phyloP scores from a whole-genome alignment of 495 filamentous ascomycete genomes.

The Saxispiralis lemnorum region DNA sequence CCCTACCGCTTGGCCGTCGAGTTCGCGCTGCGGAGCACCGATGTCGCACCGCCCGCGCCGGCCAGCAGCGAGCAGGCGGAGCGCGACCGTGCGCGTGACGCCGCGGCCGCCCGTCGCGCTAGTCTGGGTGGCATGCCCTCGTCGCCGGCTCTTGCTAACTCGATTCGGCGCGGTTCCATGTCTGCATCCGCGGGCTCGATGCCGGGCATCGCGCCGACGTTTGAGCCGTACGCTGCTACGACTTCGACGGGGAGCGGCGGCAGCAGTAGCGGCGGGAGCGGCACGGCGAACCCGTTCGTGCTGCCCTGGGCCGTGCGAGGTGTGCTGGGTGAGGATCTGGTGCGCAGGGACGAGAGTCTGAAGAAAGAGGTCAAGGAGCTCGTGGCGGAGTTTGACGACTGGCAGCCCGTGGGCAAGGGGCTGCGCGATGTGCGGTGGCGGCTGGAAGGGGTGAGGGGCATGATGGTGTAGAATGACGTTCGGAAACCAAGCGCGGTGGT shows the following conservation, averaged over 20 bases:
- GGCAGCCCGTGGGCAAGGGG: conserved; percentile 76
- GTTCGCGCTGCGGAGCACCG: conserved; percentile 69
- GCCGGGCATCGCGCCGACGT: conserved; percentile 14
- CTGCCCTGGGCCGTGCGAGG: conserved; percentile 90
- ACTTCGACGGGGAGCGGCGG: not conserved
- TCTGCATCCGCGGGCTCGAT: conserved; percentile 4
- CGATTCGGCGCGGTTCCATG: conserved; percentile 8
- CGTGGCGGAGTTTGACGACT: conserved; percentile 76
- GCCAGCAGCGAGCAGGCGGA: conserved; percentile 16
- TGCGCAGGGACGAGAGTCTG: conserved; percentile 54
- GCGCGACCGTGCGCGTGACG: not conserved
- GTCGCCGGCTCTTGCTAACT: conserved; percentile 4
- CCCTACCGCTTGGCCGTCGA: conserved; percentile 77
- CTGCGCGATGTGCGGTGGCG: conserved; percentile 93
- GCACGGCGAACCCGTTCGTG: conserved; percentile 54
- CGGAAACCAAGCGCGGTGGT: no score
- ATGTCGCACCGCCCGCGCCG: conserved; percentile 5
- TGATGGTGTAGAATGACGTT: conserved; percentile 31
- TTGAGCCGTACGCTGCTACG: conserved; percentile 15
- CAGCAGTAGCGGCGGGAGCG: not conserved
- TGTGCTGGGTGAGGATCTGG: conserved; percentile 77
- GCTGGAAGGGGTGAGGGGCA: conserved; percentile 77
- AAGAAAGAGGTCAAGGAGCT: conserved; percentile 56
- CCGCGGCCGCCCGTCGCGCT: conserved; percentile 6
- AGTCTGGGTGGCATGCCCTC: conserved; percentile 5